A percentile compares a stretch with the other conserved stretches of the same genome.
phyloP scores from a whole-genome alignment of 169 alveolate genomes.

The Eimeria tenella region DNA sequence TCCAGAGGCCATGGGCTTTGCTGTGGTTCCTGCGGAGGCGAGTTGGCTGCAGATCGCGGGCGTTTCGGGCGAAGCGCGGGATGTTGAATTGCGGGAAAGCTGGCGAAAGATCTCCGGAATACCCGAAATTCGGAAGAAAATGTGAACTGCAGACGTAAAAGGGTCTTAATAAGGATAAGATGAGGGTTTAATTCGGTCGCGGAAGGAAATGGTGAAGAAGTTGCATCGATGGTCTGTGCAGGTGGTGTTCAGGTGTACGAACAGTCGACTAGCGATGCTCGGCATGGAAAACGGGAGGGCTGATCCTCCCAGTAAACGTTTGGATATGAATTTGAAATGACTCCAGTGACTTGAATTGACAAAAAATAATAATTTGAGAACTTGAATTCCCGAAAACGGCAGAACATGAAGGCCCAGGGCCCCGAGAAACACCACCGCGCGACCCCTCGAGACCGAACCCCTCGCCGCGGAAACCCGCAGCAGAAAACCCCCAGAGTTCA shows the following conservation, averaged over 20 bases:
- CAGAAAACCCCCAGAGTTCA: neutral
- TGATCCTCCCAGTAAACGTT: neutral
- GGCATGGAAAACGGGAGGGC: neutral
- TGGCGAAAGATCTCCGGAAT: too few species aligned
- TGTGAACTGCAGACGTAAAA: too few species aligned
- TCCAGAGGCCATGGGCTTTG: neutral
- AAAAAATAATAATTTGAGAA: neutral
- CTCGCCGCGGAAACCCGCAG: neutral
- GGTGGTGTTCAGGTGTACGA: neutral
- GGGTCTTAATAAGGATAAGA: too few species aligned
- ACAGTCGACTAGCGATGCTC: slow-evolving; percentile 22
- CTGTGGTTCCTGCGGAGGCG: too few species aligned
- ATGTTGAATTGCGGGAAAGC: too few species aligned
- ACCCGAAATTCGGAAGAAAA: too few species aligned
- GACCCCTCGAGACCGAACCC: neutral
- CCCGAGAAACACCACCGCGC: slow-evolving; percentile 18
- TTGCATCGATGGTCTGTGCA: neutral
- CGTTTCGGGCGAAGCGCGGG: too few species aligned
- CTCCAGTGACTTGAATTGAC: neutral
- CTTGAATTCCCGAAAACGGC: neutral
- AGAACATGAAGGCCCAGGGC: neutral
- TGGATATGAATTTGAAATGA: neutral
- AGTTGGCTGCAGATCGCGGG: too few species aligned
- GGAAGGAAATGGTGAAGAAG: neutral
- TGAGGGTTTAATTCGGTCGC: too few species aligned